Base-by-base conservation (phyloP, 441 rosid species). In the Arabidopsis lyrata region DNA sequence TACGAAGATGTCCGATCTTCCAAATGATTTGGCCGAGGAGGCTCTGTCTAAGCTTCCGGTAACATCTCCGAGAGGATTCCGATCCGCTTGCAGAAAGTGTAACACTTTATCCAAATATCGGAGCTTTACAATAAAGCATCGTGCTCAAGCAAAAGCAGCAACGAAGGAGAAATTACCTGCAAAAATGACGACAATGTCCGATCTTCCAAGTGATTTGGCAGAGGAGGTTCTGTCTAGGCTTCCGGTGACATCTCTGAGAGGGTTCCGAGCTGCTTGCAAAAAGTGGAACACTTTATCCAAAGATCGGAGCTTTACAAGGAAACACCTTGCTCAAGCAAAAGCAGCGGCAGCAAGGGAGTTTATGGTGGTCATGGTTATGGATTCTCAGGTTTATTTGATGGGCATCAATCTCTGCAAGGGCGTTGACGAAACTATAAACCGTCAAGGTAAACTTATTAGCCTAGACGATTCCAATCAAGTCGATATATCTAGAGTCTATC, bases 161-260 rank as follows among this genome's bases (percentile, higher is more conserved):
- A 38, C 42, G 42, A 35, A 35, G 38, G 10, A 24, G 27, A 4
- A 24, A 4, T 24, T 24, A 24, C 27, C 27, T 24, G 3, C 27
- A 24, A 24, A 24, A 24, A 24, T 14, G 47, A 41, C 13, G 47
- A 41, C 13, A 7, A 1, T 48, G 6, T 48, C 53, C 13, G 38
- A 42, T 42, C 66, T 62, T 38, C 68, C 68, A 32, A 50, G 0
- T 44, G 68, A 47, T 16, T 32, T 63, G 42, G 56, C 55, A 5
- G 68, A 47, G 56, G 42, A 54, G 4, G 16, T 54, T 2, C 38
- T 29, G 6, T 1, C 4, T 4, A 57, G 63, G 15, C 63, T 58
- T 58, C 29, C 45, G 3, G 1, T 58, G 54, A 49, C 29, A 27
- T 29, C 11, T 27, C 3, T 6, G 59, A 54, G 36, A 53, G 10